Percentiles rank a stretch among this genome's conserved stretches.
These are phyloP conservation scores for Xylaria polymorpha DNA, from an alignment of 2,329 filamentous ascomycete species.

Conservation along the genomic window DNA sequence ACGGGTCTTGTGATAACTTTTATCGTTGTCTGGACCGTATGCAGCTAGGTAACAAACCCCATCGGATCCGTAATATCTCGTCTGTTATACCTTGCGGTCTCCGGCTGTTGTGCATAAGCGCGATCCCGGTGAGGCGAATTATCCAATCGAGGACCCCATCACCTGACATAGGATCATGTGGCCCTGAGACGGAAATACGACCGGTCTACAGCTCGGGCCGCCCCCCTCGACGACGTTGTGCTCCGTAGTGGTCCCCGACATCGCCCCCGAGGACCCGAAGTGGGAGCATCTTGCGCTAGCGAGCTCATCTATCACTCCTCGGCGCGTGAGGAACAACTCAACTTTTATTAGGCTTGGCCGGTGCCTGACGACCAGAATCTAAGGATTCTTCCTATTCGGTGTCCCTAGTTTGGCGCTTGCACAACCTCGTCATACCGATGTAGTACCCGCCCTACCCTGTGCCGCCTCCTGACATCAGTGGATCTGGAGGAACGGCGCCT, in stretches of 20 bases:
- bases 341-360: background rate
- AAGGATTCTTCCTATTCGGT: background rate
- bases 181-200: background rate
- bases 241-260: background rate
- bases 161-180: slow-evolving; percentile 4
- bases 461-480: background rate
- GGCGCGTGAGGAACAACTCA: background rate
- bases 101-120: slow-evolving; percentile 12
- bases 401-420: background rate
- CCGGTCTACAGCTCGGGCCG: slow-evolving; percentile 1
- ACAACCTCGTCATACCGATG: background rate
- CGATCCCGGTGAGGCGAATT: background rate
- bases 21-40: background rate
- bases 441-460: slow-evolving; percentile 1
- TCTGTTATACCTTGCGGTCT: background rate
- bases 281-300: background rate
- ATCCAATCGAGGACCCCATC: slow-evolving; percentile 1
- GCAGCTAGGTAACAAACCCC: background rate
- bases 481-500: background rate
- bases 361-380: background rate
- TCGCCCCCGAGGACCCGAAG: background rate
- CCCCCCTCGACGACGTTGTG: background rate
- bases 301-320: background rate
- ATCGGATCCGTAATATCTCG: slow-evolving; percentile 1
- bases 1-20: background rate